These are phyloP conservation scores for Ceratobasidium sp. DNA, from an alignment of 1,284 basidiomycete genomes.

Conservation along the genomic window DNA sequence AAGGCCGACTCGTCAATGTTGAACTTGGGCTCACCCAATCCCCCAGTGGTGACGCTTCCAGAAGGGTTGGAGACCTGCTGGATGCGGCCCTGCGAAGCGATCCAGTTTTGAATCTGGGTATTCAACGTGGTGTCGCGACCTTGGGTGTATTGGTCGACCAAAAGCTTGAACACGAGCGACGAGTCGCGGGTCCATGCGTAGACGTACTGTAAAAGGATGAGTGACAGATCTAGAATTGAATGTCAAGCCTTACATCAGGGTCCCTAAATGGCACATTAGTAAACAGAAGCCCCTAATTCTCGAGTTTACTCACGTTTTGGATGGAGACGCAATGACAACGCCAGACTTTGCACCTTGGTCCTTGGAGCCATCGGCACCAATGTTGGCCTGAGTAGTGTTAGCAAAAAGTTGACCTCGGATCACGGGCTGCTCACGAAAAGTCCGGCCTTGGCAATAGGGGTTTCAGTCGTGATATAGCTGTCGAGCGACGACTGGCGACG, in stretches of 20 bases:
- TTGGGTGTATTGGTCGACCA: conserved; percentile 44
- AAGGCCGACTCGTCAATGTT: conserved; percentile 48
- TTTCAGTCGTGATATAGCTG: conserved; percentile 41
- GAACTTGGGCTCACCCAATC: conserved; percentile 51
- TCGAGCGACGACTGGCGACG: conserved; percentile 38
- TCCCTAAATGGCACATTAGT: not conserved
- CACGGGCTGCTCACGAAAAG: conserved; percentile 8
- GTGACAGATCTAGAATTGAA: not conserved
- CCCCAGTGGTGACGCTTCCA: conserved; percentile 61
- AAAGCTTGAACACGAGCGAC: conserved; percentile 43
- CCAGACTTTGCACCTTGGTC: conserved; percentile 42
- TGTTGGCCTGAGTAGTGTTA: conserved; percentile 41
- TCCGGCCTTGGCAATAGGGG: conserved; percentile 40
- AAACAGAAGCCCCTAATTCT: not conserved
- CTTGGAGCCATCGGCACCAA: conserved; percentile 43
- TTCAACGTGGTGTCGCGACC: conserved; percentile 41
- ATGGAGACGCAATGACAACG: conserved; percentile 44
- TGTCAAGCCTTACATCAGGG: conserved; percentile 15
- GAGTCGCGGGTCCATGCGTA: conserved; percentile 42
- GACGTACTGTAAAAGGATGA: conserved; percentile 27
- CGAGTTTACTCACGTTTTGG: conserved; percentile 33
- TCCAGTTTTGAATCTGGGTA: conserved; percentile 42
- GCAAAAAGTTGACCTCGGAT: not conserved
- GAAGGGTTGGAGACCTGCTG: conserved; percentile 60
- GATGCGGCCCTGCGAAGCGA: conserved; percentile 40